A percentile compares a stretch with the other conserved stretches of the same genome.
Evolutionary conservation across 202 grass and related monocot species (phyloP).

Genomic region (Carex arenaria): DNA sequence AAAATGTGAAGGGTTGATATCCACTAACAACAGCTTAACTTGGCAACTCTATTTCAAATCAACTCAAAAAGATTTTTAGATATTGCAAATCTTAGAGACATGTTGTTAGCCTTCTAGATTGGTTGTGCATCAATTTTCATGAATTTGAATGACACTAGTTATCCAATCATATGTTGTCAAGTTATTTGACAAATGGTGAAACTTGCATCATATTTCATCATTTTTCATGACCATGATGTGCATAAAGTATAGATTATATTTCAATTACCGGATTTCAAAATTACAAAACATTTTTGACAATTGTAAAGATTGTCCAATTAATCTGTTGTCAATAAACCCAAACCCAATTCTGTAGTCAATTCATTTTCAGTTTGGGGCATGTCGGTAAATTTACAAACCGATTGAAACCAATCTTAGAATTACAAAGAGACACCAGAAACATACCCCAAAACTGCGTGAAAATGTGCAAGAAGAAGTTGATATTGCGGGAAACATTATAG

Average conservation of each 20-base stretch:
- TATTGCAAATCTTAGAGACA: not conserved
- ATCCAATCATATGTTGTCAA: not conserved
- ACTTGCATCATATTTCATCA: not conserved
- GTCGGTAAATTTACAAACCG: not conserved
- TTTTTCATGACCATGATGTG: not conserved
- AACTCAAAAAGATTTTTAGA: not conserved
- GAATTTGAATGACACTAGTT: not conserved
- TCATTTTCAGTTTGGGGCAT: not conserved
- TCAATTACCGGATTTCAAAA: not conserved
- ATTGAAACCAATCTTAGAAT: not conserved
- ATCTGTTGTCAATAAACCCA: not conserved
- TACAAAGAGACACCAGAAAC: constrained; percentile 21
- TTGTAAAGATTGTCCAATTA: not conserved
- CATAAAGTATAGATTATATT: not conserved
- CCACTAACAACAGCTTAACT: not conserved
- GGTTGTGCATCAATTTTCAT: not conserved
- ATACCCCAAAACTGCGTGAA: constrained; percentile 99
- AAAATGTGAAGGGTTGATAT: not conserved
- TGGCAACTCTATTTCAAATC: not conserved
- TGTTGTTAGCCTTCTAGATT: not conserved
- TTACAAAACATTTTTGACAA: not conserved
- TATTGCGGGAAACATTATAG: constrained; percentile 72
- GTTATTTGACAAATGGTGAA: not conserved
- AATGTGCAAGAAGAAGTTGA: constrained; percentile 83
- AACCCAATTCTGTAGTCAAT: not conserved